Base-by-base conservation (phyloP, 495 filamentous ascomycete species). In the Penicillium alfredii region DNA sequence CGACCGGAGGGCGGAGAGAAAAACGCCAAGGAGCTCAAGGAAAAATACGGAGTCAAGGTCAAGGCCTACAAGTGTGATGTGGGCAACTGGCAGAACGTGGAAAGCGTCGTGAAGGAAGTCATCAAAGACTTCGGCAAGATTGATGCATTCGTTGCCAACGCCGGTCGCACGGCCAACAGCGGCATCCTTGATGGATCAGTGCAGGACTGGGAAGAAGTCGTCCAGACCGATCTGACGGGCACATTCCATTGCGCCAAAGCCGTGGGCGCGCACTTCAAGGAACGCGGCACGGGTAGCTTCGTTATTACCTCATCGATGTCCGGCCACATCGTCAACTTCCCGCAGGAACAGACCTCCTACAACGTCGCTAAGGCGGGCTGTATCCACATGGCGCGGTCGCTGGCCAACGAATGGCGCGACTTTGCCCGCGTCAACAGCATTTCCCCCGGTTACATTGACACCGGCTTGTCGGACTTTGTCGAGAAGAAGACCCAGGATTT, bases 261-360 rank as follows among this genome's bases (percentile, higher is more conserved):
- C 11, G 72, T 80, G 4, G 80, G 79, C 10, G 56, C 66, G 7
- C 74, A 79, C 52, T 82, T 82, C 64, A 75, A 78, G 58, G 52
- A 80, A 60, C 71, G 70, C 20, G 71, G 73, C 19, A 73, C 62
- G 12, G 80, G 80, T 12, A 70, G 62, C 44, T 71, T 82, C 50
- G 70, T 84, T 59, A 76, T 80, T 40, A 84, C 80, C 9, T 65
- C 79, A 3, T 71, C 64, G 34, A 83, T 84, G 80, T 78, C 72
- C 15, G 83, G 82, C 9, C 81, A 83, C 61, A 80, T 86, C 38
- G 83, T 75, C 61, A 88, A 88, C 58, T 84, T 69, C 63, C 82
- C 83, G 2, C 82, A 86, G 56, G 80, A 86, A 56, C 83, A 88
- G 61, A 84, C 81, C 8, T 75, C 71, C n/a, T 88, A 88, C 69